Percentiles rank a stretch among this genome's conserved stretches.
Evolutionary conservation across 495 filamentous ascomycete genomes (phyloP).

Genomic region (Penicillium silybi): DNA sequence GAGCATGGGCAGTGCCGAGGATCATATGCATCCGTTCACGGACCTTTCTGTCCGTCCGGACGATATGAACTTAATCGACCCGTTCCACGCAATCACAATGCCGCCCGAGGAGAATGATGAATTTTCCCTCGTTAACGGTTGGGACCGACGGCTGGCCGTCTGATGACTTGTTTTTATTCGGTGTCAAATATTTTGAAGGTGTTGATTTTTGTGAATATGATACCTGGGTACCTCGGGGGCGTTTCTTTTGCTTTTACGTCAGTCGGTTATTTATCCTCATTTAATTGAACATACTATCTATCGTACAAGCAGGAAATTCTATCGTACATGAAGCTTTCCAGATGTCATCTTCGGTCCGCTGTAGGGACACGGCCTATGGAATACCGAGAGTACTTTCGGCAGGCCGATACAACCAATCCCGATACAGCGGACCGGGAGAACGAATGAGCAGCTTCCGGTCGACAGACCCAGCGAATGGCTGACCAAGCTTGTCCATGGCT

Average conservation of each 20-base stretch:
- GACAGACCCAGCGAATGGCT: not conserved
- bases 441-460: not conserved
- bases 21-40: slow-evolving; percentile 20
- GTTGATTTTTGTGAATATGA: slow-evolving; percentile 7
- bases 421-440: not conserved
- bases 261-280: not conserved
- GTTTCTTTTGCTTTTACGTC: not conserved
- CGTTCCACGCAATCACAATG: slow-evolving; percentile 49
- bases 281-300: slow-evolving; percentile 1
- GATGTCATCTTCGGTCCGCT: slow-evolving; percentile 4
- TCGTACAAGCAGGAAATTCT: too few relatives aligned
- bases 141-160: slow-evolving; percentile 40
- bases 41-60: slow-evolving; percentile 26
- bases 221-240: slow-evolving; percentile 4
- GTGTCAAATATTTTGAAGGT: not conserved
- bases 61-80: slow-evolving; percentile 32
- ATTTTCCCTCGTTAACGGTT: slow-evolving; percentile 30
- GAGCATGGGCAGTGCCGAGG: slow-evolving; percentile 56
- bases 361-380: not conserved
- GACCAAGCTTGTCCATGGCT: not conserved
- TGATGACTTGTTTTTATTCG: slow-evolving; percentile 8
- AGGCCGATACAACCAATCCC: not conserved
- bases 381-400: not conserved
- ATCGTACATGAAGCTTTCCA: not conserved
- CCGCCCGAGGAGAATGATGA: slow-evolving; percentile 36